phyloP scores from a whole-genome alignment of 2,329 filamentous ascomycete species.

The Neoscytalidium dimidiatum region DNA sequence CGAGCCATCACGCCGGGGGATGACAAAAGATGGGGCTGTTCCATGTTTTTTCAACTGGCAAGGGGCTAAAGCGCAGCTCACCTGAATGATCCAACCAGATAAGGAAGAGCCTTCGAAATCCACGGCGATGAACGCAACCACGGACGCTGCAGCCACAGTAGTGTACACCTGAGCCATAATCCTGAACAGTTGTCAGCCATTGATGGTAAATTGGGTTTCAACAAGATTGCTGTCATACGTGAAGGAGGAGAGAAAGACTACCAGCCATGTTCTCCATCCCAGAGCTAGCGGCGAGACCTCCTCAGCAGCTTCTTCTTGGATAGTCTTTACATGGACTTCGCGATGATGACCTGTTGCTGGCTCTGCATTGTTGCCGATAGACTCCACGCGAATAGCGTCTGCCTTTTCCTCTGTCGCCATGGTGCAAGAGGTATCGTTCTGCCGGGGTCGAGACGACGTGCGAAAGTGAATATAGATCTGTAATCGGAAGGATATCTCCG shows the following conservation, averaged over 20 bases:
- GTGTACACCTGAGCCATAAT: constrained; percentile 59
- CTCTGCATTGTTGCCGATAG: not conserved
- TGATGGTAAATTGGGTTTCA: too few relatives aligned
- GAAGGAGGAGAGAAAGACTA: constrained; percentile 55
- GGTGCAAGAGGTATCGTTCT: not conserved
- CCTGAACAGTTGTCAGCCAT: constrained; percentile 27
- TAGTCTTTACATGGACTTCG: constrained; percentile 27
- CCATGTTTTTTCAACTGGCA: not conserved
- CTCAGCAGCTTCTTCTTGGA: constrained; percentile 33
- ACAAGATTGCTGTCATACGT: constrained; percentile 27
- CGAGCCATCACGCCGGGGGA: too few relatives aligned
- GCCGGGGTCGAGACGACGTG: not conserved
- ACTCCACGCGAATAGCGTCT: not conserved
- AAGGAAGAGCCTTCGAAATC: constrained; percentile 55
- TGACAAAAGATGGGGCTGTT: too few relatives aligned
- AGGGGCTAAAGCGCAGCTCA: constrained; percentile 21
- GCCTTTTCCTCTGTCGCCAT: constrained; percentile 10
- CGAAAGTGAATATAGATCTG: not conserved
- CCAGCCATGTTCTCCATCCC: constrained; percentile 58
- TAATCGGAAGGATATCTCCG: not conserved
- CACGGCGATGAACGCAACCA: constrained; percentile 58
- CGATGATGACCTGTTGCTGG: not conserved
- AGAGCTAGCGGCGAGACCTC: constrained; percentile 47
- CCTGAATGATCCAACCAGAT: constrained; percentile 59
- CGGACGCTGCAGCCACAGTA: constrained; percentile 57